Percentiles rank a stretch among this genome's conserved stretches.
phyloP scores from a whole-genome alignment of 2,329 filamentous ascomycete species.

The Paracoccidioides lutzii region DNA sequence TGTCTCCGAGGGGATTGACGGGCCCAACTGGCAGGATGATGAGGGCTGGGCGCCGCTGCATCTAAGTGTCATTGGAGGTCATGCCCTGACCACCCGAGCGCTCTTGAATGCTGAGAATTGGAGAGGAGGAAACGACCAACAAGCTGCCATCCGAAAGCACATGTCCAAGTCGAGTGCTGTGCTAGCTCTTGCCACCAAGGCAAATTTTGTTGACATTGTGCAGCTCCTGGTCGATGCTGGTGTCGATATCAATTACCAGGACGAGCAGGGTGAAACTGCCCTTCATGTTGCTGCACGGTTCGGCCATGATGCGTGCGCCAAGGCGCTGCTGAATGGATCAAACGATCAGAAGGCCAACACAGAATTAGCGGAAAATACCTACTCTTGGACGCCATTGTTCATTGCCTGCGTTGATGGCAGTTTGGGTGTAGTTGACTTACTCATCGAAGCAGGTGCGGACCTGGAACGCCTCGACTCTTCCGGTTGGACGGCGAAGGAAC shows the following conservation, averaged over 20 bases:
- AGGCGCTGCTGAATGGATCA: conserved; percentile 58
- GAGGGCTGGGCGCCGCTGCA: conserved; percentile 88
- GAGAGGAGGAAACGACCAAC: conserved; percentile 48
- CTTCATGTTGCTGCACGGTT: conserved; percentile 85
- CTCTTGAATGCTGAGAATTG: conserved; percentile 71
- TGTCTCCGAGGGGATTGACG: conserved; percentile 73
- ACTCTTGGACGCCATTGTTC: conserved; percentile 91
- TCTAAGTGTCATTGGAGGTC: conserved; percentile 81
- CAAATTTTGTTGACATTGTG: conserved; percentile 74
- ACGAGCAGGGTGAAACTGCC: conserved; percentile 79
- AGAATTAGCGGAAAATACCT: conserved; percentile 68
- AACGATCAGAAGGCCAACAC: conserved; percentile 59
- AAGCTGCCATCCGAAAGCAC: conserved; percentile 51
- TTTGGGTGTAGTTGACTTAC: conserved; percentile 56
- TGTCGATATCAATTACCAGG: conserved; percentile 86
- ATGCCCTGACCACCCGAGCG: conserved; percentile 69
- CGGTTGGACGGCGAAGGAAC: conserved; percentile 88
- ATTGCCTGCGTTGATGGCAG: conserved; percentile 85
- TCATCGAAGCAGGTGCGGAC: conserved; percentile 68
- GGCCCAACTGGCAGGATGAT: conserved; percentile 75
- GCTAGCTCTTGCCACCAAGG: conserved; percentile 73
- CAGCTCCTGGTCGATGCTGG: conserved; percentile 77
- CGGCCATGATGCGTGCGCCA: conserved; percentile 69
- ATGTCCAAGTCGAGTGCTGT: conserved; percentile 78
- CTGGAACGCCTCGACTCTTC: conserved; percentile 65